Evolutionary conservation across 495 filamentous ascomycete genomes (phyloP).

Genomic region (Penicillium waksmanii): DNA sequence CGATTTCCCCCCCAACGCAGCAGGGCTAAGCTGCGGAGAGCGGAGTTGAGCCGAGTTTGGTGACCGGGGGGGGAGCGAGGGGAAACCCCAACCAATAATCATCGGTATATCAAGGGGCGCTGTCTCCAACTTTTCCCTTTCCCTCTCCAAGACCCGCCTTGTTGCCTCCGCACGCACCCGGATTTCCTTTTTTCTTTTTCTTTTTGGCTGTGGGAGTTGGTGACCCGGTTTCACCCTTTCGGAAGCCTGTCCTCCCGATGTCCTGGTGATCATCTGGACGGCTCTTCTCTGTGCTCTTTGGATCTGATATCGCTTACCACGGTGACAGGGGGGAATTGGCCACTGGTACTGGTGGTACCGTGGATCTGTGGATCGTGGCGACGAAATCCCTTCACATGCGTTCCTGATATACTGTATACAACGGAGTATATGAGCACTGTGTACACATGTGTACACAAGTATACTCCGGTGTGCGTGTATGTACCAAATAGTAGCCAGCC

Average conservation of each 20-base stretch:
- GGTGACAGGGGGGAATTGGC: neutral
- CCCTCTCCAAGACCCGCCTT: slow-evolving; percentile 18
- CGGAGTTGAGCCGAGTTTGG: slow-evolving; percentile 26
- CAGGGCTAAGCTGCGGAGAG: slow-evolving; percentile 19
- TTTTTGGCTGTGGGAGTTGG: slow-evolving; percentile 14
- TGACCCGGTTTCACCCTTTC: slow-evolving; percentile 27
- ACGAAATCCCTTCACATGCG: neutral
- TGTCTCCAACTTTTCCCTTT: slow-evolving; percentile 2
- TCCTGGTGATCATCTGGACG: slow-evolving; percentile 7
- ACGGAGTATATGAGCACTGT: neutral
- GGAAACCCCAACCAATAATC: slow-evolving; percentile 17
- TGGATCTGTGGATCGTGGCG: neutral
- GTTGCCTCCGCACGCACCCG: slow-evolving; percentile 26
- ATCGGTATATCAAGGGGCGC: neutral
- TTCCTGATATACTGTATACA: neutral
- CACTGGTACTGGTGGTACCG: neutral
- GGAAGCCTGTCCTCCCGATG: neutral
- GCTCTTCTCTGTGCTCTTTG: neutral
- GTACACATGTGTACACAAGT: too few species aligned
- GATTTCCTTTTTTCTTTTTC: neutral
- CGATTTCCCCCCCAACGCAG: neutral
- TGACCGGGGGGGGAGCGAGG: neutral
- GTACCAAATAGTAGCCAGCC: too few species aligned
- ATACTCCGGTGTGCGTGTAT: too few species aligned
- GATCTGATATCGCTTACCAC: neutral